Base-by-base conservation (phyloP, 1,139 yeast genomes). In the Suhomyces yuchorum region DNA sequence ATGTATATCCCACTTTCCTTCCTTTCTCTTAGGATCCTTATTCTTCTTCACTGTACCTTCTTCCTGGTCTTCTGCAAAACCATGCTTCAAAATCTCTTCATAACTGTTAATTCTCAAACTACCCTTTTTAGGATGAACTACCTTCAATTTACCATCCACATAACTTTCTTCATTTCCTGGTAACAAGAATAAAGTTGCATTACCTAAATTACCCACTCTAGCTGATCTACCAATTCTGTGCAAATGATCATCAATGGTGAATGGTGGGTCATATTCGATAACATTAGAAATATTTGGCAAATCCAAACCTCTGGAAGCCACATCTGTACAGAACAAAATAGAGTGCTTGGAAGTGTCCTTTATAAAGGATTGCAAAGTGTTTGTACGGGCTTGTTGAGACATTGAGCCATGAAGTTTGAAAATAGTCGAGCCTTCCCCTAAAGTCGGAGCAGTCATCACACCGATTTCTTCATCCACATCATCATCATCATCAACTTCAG, bases 121-220 rank as follows among this genome's bases (percentile, higher is more conserved):
- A 22, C 67, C 71, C 38, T 62, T 86, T 52, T 80, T 78, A 12
- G 88, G 86, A 67, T 93, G 99, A 8, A 75, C 78, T 1, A 66
- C 64, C 20, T 60, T 54, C 34, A 75, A 60, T 52, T 75, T 75
- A 3, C 72, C 77, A 33, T 84, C 89, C 48, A 87, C 73, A 63
- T 95, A 95, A 9, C 81, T 84, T 68, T 91, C 97, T 67, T 93
- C 99, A 52, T 75, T 78, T 1, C 96, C 96, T 1, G 99, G 98
- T 36, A 92, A 72, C 44, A 95, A 71, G 61, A 93, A 90, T 51
- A 93, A 68, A 3, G 83, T 68, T 3, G 93, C 85, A 39, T 72
- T 73, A 66, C 95, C 95, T 42, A 69, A 61, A 47, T 78, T 75
- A 58, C 89, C 89, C 33, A 85, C 87, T 72, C 90, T 79, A 24